phyloP scores from a whole-genome alignment of 2,329 filamentous ascomycete genomes.

The Aureobasidium sp. region DNA sequence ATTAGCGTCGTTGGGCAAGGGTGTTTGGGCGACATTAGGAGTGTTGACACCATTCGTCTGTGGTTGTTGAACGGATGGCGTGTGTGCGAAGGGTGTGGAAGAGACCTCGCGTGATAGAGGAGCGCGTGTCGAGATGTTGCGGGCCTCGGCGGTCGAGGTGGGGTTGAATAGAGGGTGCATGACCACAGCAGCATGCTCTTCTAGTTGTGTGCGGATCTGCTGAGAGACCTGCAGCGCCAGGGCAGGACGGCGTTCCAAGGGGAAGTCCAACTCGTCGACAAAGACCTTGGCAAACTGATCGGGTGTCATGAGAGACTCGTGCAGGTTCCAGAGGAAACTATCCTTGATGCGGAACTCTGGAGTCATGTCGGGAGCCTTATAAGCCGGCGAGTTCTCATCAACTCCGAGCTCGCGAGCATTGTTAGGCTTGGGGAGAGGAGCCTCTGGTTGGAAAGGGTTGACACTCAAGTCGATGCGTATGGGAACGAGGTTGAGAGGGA shows the following conservation, averaged over 20 bases:
- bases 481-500: conserved; percentile 85
- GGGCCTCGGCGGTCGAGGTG: conserved; percentile 21
- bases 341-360: conserved; percentile 85
- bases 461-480: conserved; percentile 96
- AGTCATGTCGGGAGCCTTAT: conserved; percentile 68
- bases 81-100: conserved; percentile 30
- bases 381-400: conserved; percentile 68
- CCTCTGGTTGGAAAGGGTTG: conserved; percentile 61
- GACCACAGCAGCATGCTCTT: conserved; percentile 92
- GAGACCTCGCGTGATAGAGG: conserved; percentile 43
- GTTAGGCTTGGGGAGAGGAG: conserved; percentile 56
- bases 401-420: conserved; percentile 49
- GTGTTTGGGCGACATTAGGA: conserved; percentile 35
- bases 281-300: conserved; percentile 87
- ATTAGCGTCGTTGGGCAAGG: conserved; percentile 41
- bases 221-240: conserved; percentile 77
- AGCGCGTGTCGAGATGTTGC: conserved; percentile 26
- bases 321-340: conserved; percentile 95
- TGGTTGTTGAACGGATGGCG: conserved; percentile 32
- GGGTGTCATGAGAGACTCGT: conserved; percentile 87
- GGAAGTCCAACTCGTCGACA: conserved; percentile 88
- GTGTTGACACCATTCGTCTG: conserved; percentile 40
- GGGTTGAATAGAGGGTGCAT: conserved; percentile 75
- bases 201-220: conserved; percentile 88
- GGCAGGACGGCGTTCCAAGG: conserved; percentile 53